These are phyloP conservation scores for Tricladium varicosporioides DNA, from an alignment of 2,329 filamentous ascomycete genomes.

Conservation along the genomic window DNA sequence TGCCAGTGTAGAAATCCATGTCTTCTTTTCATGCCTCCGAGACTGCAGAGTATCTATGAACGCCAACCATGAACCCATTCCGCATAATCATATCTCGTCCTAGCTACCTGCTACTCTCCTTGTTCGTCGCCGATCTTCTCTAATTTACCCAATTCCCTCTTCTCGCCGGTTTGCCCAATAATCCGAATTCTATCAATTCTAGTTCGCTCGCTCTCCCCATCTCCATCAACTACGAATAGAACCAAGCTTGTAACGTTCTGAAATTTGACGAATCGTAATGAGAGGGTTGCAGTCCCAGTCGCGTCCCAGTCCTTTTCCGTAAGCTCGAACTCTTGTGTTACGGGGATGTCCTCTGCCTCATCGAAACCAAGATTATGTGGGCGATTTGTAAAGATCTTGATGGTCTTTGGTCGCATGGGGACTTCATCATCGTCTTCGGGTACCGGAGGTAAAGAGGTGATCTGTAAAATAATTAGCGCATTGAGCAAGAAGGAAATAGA, in stretches of 20 bases:
- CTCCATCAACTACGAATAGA: conserved; percentile 84
- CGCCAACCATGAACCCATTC: conserved; percentile 21
- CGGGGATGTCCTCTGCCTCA: conserved; percentile 82
- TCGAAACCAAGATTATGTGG: conserved; percentile 91
- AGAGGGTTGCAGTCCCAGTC: conserved; percentile 69
- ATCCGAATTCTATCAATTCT: conserved; percentile 76
- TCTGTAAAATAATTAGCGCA: conserved; percentile 45
- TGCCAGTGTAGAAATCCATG: conserved; percentile 12
- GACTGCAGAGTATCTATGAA: conserved; percentile 15
- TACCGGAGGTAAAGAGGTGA: conserved; percentile 73
- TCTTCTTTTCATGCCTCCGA: conserved; percentile 3
- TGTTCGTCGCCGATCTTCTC: conserved; percentile 86
- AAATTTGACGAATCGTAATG: conserved; percentile 92
- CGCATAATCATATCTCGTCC: not conserved
- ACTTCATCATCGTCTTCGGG: conserved; percentile 65
- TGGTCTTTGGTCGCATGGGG: conserved; percentile 75
- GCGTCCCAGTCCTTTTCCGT: conserved; percentile 77
- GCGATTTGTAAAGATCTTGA: conserved; percentile 86
- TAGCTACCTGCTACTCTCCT: conserved; percentile 42
- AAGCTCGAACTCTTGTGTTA: conserved; percentile 78
- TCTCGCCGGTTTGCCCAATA: conserved; percentile 87
- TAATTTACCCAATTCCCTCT: conserved; percentile 88
- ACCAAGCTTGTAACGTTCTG: conserved; percentile 87
- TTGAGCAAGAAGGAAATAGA: no score
- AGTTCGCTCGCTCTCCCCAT: conserved; percentile 79